Conservation (phyloP, 495 filamentous ascomycete genomes). For the Aspergillus carlsbadensis region DNA sequence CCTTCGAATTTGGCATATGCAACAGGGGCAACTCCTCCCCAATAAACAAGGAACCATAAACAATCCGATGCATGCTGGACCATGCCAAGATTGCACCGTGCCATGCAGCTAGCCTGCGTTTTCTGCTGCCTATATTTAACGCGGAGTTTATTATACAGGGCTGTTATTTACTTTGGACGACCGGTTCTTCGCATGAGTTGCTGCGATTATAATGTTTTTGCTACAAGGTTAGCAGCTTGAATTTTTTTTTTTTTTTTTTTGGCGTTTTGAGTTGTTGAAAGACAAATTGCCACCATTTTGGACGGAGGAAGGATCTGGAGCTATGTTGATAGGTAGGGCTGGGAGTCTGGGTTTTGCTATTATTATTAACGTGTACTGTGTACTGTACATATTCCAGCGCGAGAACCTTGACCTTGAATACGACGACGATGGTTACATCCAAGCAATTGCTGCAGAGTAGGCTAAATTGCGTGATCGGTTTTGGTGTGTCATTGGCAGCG, state of each 20-base stretch:
- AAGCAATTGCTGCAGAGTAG: not conserved
- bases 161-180: not conserved
- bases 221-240: not conserved
- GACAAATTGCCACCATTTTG: constrained; percentile 35
- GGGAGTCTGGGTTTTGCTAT: constrained; percentile 10
- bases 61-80: constrained; percentile 16
- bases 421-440: constrained; percentile 13
- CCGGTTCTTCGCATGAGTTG: not conserved
- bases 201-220: constrained; percentile 4
- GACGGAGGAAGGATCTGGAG: constrained; percentile 16
- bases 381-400: constrained; percentile 26
- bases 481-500: constrained; percentile 44
- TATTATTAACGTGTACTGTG: too few relatives aligned
- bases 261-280: constrained; percentile 29
- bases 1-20: constrained; percentile 33
- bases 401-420: too few relatives aligned
- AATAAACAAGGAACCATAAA: constrained; percentile 19
- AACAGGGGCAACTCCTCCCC: constrained; percentile 32
- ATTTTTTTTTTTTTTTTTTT: constrained; percentile 4
- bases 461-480: constrained; percentile 43
- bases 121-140: constrained; percentile 14
- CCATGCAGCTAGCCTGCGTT: constrained; percentile 7
- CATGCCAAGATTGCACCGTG: constrained; percentile 12
- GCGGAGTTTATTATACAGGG: constrained; percentile 15
- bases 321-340: constrained; percentile 8